These are phyloP conservation scores for Aspergillus costaricaensis DNA, from an alignment of 2,329 filamentous ascomycete genomes.

Conservation along the genomic window DNA sequence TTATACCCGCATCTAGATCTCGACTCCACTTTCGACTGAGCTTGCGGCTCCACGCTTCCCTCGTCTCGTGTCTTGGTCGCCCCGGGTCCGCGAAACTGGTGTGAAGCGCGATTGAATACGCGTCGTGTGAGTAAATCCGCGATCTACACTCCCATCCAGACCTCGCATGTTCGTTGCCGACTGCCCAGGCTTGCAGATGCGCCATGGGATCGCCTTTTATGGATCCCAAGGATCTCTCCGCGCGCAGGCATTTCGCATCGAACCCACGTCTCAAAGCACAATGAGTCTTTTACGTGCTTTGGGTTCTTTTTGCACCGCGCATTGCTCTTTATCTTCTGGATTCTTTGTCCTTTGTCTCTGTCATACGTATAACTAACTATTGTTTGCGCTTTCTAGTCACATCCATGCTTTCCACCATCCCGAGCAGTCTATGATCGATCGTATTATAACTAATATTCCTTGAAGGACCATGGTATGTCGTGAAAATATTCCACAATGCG, in stretches of 20 bases:
- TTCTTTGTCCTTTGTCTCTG: background rate
- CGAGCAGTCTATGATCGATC: constrained; percentile 27
- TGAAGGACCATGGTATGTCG: constrained; percentile 37
- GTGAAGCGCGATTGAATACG: constrained; percentile 26
- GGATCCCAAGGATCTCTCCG: background rate
- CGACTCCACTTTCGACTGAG: constrained; percentile 2
- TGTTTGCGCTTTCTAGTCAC: background rate
- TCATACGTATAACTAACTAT: background rate
- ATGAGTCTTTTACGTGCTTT: background rate
- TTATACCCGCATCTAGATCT: constrained; percentile 15
- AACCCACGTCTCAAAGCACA: background rate
- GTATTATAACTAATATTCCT: constrained; percentile 22
- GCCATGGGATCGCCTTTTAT: background rate
- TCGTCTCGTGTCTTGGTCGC: constrained; percentile 13
- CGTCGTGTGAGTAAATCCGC: constrained; percentile 24
- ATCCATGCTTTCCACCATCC: background rate
- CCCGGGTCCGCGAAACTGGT: constrained; percentile 13
- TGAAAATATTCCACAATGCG: constrained; percentile 1
- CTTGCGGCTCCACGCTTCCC: constrained; percentile 11
- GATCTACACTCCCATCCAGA: background rate
- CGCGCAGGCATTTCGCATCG: background rate
- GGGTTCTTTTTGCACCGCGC: background rate
- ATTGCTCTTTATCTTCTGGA: background rate
- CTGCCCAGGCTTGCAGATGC: background rate
- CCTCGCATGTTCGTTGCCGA: background rate